phyloP scores from a whole-genome alignment of 2,329 filamentous ascomycete genomes.

The Chaetomiaceae sp. region DNA sequence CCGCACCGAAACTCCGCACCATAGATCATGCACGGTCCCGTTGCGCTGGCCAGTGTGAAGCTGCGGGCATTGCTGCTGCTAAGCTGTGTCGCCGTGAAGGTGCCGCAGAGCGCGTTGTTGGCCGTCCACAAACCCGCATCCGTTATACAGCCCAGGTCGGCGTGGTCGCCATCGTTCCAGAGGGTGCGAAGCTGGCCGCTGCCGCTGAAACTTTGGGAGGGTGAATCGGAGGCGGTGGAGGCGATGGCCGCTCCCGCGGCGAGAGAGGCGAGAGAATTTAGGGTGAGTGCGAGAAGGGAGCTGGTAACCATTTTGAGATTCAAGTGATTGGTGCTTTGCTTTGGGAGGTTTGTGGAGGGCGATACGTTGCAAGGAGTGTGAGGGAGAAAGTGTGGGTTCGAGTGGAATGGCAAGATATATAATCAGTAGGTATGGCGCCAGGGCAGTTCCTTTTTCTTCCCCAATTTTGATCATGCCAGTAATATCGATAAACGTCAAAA shows the following conservation, averaged over 20 bases:
- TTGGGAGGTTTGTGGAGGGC: too few relatives aligned
- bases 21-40: conserved; percentile 1
- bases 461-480: too few relatives aligned
- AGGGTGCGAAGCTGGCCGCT: conserved; percentile 10
- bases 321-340: neutral
- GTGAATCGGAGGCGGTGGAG: neutral
- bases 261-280: neutral
- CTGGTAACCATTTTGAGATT: neutral
- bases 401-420: too few relatives aligned
- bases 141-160: conserved; percentile 17
- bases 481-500: neutral
- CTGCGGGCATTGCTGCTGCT: neutral
- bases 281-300: neutral
- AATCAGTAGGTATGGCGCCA: too few relatives aligned
- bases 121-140: conserved; percentile 10
- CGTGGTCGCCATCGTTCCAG: conserved; percentile 2
- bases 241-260: neutral
- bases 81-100: neutral
- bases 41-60: neutral
- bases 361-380: neutral
- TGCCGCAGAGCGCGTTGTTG: conserved; percentile 8
- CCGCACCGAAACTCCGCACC: conserved; percentile 2
- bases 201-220: neutral
- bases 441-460: too few relatives aligned
- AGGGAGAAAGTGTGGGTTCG: neutral